phyloP scores from a whole-genome alignment of 2,329 filamentous ascomycete genomes.

The Ceratocystis ficicola region DNA sequence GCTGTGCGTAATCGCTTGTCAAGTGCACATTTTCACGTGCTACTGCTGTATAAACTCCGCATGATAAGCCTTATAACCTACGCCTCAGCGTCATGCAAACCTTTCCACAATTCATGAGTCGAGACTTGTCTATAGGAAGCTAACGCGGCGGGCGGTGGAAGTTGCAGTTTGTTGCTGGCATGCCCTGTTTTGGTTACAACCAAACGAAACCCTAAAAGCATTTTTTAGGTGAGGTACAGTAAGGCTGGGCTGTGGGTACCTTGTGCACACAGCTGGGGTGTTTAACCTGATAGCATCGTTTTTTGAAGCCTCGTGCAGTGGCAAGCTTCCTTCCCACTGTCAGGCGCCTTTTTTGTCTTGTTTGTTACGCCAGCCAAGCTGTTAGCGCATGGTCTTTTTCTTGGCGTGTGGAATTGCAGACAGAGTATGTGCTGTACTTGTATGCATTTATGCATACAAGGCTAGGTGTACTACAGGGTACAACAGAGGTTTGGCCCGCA shows the following conservation, averaged over 20 bases:
- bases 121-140: not conserved
- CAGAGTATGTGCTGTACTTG: not conserved
- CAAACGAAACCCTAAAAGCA: not conserved
- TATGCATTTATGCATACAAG: not conserved
- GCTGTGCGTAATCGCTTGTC: not conserved
- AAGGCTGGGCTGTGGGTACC: not conserved
- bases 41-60: too few relatives aligned
- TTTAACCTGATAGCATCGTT: not conserved
- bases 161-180: not conserved
- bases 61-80: not conserved
- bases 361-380: not conserved
- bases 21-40: not conserved
- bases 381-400: not conserved
- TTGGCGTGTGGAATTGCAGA: not conserved
- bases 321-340: slow-evolving; percentile 1
- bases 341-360: not conserved
- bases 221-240: not conserved
- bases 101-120: not conserved
- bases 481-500: not conserved
- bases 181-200: not conserved
- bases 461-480: not conserved
- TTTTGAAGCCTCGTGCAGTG: not conserved
- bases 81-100: not conserved
- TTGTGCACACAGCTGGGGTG: not conserved
- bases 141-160: not conserved